Evolutionary conservation across 148 eudicot genomes (phyloP).

Genomic region (Amaranthus hypochondriacus): DNA sequence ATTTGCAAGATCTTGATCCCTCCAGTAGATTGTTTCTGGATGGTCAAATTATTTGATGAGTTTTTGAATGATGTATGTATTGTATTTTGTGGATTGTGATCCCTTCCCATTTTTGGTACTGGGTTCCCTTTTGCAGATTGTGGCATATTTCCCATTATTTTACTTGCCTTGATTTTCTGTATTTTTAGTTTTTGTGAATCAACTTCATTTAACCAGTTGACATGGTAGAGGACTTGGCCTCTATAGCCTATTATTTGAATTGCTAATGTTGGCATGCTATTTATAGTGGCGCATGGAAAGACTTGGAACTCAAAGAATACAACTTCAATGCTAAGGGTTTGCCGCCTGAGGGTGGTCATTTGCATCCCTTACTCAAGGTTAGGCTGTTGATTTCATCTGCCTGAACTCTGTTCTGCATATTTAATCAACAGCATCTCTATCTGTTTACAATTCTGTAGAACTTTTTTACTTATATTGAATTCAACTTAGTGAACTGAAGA

Average conservation of each 20-base stretch:
- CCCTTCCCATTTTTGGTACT: not conserved
- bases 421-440: not conserved
- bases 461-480: not conserved
- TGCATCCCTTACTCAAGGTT: constrained; percentile 94
- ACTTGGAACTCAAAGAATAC: constrained; percentile 79
- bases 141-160: not conserved
- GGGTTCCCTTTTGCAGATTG: not conserved
- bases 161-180: not conserved
- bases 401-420: not conserved
- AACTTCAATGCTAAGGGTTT: constrained; percentile 90
- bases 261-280: constrained; percentile 9
- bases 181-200: not conserved
- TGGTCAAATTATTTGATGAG: not conserved
- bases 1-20: not conserved
- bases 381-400: constrained; percentile 16
- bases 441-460: not conserved
- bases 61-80: not conserved
- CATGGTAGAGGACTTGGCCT: not conserved
- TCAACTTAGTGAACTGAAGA: not conserved
- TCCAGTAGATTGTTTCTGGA: not conserved
- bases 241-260: not conserved
- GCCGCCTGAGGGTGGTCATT: constrained; percentile 77
- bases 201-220: not conserved
- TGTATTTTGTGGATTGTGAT: not conserved
- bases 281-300: constrained; percentile 79